Conservation (phyloP, 2,329 filamentous ascomycete species). For the Rhexocercosporidium sp. region DNA sequence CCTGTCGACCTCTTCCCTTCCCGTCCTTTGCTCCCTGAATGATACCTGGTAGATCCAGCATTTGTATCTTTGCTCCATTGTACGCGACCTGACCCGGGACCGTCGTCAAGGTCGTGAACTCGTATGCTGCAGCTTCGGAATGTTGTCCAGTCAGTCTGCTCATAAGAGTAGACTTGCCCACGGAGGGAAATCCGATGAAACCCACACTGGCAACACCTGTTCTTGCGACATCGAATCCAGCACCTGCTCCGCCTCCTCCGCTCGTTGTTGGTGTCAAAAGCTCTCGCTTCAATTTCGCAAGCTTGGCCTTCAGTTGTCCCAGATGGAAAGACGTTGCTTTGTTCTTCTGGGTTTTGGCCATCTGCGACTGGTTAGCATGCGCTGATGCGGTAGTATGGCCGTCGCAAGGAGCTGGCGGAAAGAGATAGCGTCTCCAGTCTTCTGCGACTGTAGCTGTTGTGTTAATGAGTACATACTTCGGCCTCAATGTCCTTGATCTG, state of each 20-base stretch:
- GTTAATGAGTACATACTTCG: conserved; percentile 67
- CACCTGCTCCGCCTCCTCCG: conserved; percentile 76
- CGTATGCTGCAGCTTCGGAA: conserved; percentile 95
- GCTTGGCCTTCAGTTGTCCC: conserved; percentile 95
- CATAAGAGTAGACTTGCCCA: conserved; percentile 98
- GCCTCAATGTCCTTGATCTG: conserved; percentile 97
- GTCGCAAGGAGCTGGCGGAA: background rate
- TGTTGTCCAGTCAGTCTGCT: conserved; percentile 93
- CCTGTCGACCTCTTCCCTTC: conserved; percentile 94
- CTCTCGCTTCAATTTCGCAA: conserved; percentile 97
- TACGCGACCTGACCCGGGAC: conserved; percentile 96
- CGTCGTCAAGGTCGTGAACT: conserved; percentile 97
- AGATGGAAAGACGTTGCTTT: conserved; percentile 94
- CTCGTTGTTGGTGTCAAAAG: conserved; percentile 85
- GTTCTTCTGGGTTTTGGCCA: conserved; percentile 97
- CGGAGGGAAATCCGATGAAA: conserved; percentile 97
- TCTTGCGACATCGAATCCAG: conserved; percentile 95
- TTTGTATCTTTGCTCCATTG: conserved; percentile 97
- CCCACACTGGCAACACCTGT: conserved; percentile 97
- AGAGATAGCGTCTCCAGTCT: background rate
- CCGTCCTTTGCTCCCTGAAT: conserved; percentile 99
- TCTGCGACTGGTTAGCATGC: conserved; percentile 55
- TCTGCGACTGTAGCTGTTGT: background rate
- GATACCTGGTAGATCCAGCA: conserved; percentile 97
- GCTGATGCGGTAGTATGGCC: background rate